These are phyloP conservation scores for Leucocoprinus sp. DNA, from an alignment of 768 basidiomycete genomes.

Conservation along the genomic window DNA sequence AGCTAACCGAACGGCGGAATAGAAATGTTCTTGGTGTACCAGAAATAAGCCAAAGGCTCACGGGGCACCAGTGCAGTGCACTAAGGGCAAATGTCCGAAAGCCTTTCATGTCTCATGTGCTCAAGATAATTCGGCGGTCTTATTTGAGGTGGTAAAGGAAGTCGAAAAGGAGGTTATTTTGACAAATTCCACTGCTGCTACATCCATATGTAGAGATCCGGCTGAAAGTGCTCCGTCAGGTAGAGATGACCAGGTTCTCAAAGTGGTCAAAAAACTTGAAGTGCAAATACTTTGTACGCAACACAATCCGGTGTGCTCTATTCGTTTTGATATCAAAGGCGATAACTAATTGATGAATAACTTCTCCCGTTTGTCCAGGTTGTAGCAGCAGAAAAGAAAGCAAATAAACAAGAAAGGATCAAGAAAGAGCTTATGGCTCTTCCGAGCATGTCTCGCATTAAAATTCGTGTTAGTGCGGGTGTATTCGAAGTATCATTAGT, in stretches of 20 bases:
- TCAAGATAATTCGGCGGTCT: constrained; percentile 43
- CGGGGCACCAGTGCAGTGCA: constrained; percentile 85
- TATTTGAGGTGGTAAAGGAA: constrained; percentile 55
- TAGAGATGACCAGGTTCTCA: constrained; percentile 34
- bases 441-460: constrained; percentile 66
- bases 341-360: not conserved
- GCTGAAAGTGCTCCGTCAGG: constrained; percentile 3
- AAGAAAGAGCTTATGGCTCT: constrained; percentile 62
- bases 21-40: constrained; percentile 91
- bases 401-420: constrained; percentile 67
- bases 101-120: constrained; percentile 95
- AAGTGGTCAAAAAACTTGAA: constrained; percentile 64
- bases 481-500: constrained; percentile 81
- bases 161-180: constrained; percentile 79
- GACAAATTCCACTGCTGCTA: constrained; percentile 28
- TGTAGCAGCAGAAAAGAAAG: constrained; percentile 66
- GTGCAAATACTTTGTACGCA: constrained; percentile 75
- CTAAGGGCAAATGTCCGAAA: constrained; percentile 87
- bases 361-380: constrained; percentile 34
- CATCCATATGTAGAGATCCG: constrained; percentile 25
- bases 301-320: constrained; percentile 78
- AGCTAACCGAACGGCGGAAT: not conserved
- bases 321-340: not conserved
- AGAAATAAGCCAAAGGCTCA: constrained; percentile 59
- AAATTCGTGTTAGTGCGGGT: constrained; percentile 76